Conservation (phyloP, 106 monocot genomes). For the Hemerocallis citrina region DNA sequence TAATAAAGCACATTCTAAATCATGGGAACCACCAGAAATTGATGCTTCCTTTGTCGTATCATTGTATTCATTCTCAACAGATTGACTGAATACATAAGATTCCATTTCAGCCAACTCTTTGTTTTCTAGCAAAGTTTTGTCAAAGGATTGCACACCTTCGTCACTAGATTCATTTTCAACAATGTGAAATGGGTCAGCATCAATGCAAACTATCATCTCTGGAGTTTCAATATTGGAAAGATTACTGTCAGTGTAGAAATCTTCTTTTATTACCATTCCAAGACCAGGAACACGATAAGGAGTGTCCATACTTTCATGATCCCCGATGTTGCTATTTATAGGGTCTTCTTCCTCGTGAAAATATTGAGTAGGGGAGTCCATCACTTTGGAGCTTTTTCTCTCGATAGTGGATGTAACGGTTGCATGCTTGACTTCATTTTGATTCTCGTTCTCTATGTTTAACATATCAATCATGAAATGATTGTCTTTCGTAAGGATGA, state of each 20-base stretch:
- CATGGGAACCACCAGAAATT: neutral
- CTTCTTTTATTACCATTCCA: slow-evolving; percentile 2
- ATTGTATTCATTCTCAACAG: neutral
- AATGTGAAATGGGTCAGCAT: slow-evolving; percentile 19
- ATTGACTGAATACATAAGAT: neutral
- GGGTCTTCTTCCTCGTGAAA: neutral
- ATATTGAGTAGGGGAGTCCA: neutral
- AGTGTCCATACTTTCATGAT: neutral
- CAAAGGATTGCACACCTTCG: slow-evolving; percentile 22
- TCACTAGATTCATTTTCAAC: slow-evolving; percentile 72
- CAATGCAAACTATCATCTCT: slow-evolving; percentile 24
- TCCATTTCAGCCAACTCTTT: neutral
- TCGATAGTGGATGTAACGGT: slow-evolving; percentile 11
- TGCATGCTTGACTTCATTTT: neutral
- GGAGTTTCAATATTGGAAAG: slow-evolving; percentile 31
- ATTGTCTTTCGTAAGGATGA: neutral
- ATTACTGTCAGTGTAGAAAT: slow-evolving; percentile 27
- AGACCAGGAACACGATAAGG: slow-evolving; percentile 4
- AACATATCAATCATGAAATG: slow-evolving; percentile 9
- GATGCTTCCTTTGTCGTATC: slow-evolving; percentile 1
- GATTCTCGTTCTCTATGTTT: neutral
- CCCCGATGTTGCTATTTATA: neutral
- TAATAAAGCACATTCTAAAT: slow-evolving; percentile 1
- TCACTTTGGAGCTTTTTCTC: neutral
- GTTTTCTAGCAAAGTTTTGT: slow-evolving; percentile 21